Evolutionary conservation across 2,329 filamentous ascomycete species (phyloP), one percentile per base, ranked within the genome.

Genomic region (Raffaelea arxii): DNA sequence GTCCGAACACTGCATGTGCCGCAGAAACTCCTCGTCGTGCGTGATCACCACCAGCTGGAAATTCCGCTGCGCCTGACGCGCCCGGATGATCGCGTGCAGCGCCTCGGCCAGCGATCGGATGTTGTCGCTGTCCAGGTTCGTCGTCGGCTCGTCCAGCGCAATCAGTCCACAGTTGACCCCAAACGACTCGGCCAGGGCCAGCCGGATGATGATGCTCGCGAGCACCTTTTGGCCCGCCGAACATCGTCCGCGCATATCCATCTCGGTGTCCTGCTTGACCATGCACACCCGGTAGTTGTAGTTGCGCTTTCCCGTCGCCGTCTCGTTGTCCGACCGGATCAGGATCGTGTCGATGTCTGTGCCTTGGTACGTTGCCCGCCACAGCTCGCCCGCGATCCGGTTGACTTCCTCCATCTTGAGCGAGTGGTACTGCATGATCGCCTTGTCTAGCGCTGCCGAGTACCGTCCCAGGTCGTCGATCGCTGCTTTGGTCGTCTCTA

Each of bases 321-420:
- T 79, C 62, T 97, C 92, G 56, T 82, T 84, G 64, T 97, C 91
- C 18, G 90, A 95, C 36, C 86, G 84, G 66, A 98, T 97, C 59
- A 94, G 77, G 60, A 98, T 95, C 1, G 86, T 92, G 68, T 98
- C 92, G 46, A 98, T 90, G 59, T 98, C 92, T 1, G 91, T 97
- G 53, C 92, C 92, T 61, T 94, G 87, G 66, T 98, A 98, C 2
- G 92, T 96, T 59, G 82, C 85, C 65, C 87, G 86, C 92, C 92
- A 98, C n/a, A 98, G 76, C 63, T 98, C 92, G 53, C 86, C 87
- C 43, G 94, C 84, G 62, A 96, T 96, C 47, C 81, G 78, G 65
- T 98, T 98, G 63, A 98, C 91, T 63, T 98, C 90, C 56, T 92
- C 86, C 92, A 98, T 98, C 71, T 98, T 98, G 60, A 95, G 70